Evolutionary conservation across 2,329 filamentous ascomycete genomes (phyloP).

Genomic region (Xylariaceae sp.): DNA sequence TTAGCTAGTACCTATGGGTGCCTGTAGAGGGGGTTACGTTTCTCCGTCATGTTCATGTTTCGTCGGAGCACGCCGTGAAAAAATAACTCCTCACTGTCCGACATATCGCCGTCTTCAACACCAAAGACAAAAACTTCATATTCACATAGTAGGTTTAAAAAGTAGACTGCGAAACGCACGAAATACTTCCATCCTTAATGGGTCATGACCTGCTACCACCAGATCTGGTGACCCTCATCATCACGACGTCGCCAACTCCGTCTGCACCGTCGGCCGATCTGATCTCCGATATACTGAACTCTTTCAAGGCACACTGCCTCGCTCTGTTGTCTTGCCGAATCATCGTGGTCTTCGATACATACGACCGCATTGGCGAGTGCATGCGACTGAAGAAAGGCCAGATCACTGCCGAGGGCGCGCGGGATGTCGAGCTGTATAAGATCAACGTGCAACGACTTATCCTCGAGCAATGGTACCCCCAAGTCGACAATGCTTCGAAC

Average conservation of each 20-base stretch:
- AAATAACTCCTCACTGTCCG: no score
- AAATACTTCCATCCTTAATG: no score
- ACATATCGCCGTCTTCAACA: no score
- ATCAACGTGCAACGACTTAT: conserved; percentile 41
- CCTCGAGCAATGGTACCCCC: conserved; percentile 26
- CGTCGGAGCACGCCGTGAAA: no score
- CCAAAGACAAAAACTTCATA: no score
- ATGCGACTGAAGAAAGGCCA: conserved; percentile 49
- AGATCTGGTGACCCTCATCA: conserved; percentile 38
- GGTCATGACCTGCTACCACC: neutral
- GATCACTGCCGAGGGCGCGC: conserved; percentile 42
- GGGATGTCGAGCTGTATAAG: conserved; percentile 41
- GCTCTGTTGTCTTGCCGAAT: conserved; percentile 39
- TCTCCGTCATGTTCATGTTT: no score
- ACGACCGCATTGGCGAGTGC: conserved; percentile 40
- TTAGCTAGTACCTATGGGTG: no score
- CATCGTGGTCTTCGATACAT: conserved; percentile 49
- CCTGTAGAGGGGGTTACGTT: no score
- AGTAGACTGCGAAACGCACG: no score
- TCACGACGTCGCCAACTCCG: conserved; percentile 52
- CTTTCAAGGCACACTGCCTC: conserved; percentile 41
- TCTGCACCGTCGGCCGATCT: conserved; percentile 49
- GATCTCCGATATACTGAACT: conserved; percentile 41
- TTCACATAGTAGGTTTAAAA: no score
- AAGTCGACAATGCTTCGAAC: neutral